Evolutionary conservation across 2,329 filamentous ascomycete genomes (phyloP), one percentile per base, ranked within the genome.

Genomic region (Eutypella sp.): DNA sequence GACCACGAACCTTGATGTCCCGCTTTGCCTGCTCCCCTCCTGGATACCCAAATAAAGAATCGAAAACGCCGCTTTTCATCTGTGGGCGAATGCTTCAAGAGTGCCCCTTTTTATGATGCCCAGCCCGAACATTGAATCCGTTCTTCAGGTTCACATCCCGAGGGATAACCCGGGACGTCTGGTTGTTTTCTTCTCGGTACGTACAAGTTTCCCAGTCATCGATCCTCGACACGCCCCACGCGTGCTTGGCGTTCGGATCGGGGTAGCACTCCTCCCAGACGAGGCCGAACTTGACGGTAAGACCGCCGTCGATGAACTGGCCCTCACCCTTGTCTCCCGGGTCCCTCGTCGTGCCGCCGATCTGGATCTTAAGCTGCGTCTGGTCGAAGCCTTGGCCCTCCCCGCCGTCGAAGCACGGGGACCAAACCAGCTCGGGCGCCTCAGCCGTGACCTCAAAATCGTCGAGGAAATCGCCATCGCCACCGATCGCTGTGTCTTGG

Each of bases 391-490:
- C 52, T 2, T 37, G 41, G 2, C 52, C 52, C 39, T 54, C 52
- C 15, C 47, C 46, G 15, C 52, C 52, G 29, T 54, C 49, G 49
- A 54, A 52, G 22, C 50, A 54, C 5, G 46, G 46, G 29, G 52
- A 52, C 52, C 52, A 54, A 13, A 13, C 36, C 8, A 47, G 45
- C 11, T 49, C 36, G 10, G 47, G 41, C n/a, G 19, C 45, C 11
- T 42, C 46, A 10, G 27, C 41, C 25, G 15, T 44, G 5, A 39
- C 42, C 22, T 47, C 40, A 37, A 54, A 52, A 24, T 49, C 40
- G 8, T 41, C 48, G 9, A 52, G 18, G 33, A 51, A 54, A 39
- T 20, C 40, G 6, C 50, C 50, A 2, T 46, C 40, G 3, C 52
- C 50, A 3, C 50, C 52, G n/a, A 54, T 50, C 3, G 48, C 25